Percentiles rank a stretch among this genome's conserved stretches.
These are phyloP conservation scores for Geotrichum klebahnii DNA, from an alignment of 1,139 yeast species.

Conservation along the genomic window DNA sequence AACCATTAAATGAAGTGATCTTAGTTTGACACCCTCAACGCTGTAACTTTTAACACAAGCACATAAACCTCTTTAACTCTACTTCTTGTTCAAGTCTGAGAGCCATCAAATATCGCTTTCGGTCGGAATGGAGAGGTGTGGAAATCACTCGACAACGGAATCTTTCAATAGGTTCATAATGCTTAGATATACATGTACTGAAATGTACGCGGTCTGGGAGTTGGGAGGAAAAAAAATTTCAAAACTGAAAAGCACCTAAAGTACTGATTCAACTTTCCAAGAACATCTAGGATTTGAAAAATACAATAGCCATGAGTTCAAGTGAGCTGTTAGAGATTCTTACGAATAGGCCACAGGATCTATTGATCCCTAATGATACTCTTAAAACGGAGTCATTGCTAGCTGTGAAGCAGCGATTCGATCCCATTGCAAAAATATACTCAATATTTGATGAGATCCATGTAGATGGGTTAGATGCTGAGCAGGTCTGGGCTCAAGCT, in stretches of 20 bases:
- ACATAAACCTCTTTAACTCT: too few species aligned
- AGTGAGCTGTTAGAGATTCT: conserved; percentile 23
- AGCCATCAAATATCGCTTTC: too few species aligned
- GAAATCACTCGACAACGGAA: too few species aligned
- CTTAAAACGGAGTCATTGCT: conserved; percentile 35
- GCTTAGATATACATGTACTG: not conserved
- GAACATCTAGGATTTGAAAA: not conserved
- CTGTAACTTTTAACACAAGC: too few species aligned
- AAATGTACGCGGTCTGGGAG: conserved; percentile 6
- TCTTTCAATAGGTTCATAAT: not conserved
- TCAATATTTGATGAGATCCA: conserved; percentile 78
- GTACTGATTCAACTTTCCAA: not conserved
- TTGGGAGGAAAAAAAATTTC: conserved; percentile 17
- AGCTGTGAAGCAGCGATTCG: conserved; percentile 54
- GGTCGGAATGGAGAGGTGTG: not conserved
- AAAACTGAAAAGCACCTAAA: not conserved
- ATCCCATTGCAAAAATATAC: conserved; percentile 59
- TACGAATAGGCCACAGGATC: conserved; percentile 32
- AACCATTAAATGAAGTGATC: too few species aligned
- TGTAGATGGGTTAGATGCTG: conserved; percentile 81
- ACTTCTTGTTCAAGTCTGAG: too few species aligned
- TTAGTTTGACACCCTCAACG: too few species aligned
- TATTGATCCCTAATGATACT: conserved; percentile 31
- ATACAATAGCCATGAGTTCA: conserved; percentile 10
- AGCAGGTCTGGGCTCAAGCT: conserved; percentile 92